Percentiles rank a stretch among this genome's conserved stretches.
Conservation (phyloP, 208 protist genomes). For the Crithidia bombi region DNA sequence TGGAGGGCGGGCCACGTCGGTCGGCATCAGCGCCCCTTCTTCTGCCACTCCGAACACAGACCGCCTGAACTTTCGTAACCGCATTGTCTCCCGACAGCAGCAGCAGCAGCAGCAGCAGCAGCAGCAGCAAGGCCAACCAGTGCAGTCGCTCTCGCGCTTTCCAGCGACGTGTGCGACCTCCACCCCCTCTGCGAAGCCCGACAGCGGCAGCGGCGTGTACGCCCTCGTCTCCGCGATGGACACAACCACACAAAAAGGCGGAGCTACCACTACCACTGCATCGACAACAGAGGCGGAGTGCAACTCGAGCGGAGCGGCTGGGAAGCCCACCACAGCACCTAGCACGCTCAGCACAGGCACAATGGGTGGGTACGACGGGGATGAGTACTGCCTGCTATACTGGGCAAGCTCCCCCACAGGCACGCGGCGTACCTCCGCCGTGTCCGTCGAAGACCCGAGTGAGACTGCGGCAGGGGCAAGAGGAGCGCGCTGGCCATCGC, state of each 20-base stretch:
- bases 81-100: conserved; percentile 13
- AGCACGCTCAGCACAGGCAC: not conserved
- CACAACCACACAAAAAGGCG: too few relatives aligned
- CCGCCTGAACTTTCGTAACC: conserved; percentile 14
- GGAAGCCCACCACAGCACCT: not conserved
- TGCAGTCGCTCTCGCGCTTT: conserved; percentile 5
- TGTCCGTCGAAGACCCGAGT: conserved; percentile 12
- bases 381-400: conserved; percentile 29
- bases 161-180: not conserved
- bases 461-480: not conserved
- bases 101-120: not conserved
- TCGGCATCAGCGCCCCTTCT: not conserved
- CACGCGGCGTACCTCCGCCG: conserved; percentile 6
- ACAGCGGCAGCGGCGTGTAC: not conserved
- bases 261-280: not conserved
- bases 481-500: not conserved
- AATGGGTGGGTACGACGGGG: not conserved
- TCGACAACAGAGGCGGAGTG: not conserved
- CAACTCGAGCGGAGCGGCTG: not conserved
- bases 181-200: not conserved
- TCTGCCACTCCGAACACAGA: conserved; percentile 7
- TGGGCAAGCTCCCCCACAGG: not conserved
- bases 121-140: not conserved
- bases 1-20: not conserved
- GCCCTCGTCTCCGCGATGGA: conserved; percentile 1